Conservation (phyloP, 495 filamentous ascomycete species). For the Daldinia childiae region DNA sequence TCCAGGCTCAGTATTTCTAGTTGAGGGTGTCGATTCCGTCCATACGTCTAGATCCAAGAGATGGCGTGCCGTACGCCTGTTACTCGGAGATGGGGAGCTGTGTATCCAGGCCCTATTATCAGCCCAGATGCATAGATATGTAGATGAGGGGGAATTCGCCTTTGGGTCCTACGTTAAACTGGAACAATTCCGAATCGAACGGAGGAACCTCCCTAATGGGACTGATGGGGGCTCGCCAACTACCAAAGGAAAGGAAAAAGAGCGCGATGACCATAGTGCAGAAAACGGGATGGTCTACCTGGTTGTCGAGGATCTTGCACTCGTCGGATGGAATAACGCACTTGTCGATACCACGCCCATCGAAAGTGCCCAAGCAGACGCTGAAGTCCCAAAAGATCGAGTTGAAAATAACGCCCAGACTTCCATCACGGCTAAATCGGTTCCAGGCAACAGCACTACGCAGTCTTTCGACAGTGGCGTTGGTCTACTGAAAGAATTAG, state of each 20-base stretch:
- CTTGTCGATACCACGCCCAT: slow-evolving; percentile 40
- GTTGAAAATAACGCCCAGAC: slow-evolving; percentile 5
- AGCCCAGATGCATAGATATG: slow-evolving; percentile 48
- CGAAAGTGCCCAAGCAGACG: slow-evolving; percentile 17
- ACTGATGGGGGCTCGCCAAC: not conserved
- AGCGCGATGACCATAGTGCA: not conserved
- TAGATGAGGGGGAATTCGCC: slow-evolving; percentile 50
- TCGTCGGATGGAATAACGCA: slow-evolving; percentile 53
- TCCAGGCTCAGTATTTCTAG: slow-evolving; percentile 54
- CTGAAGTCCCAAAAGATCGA: slow-evolving; percentile 11
- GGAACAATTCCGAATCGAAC: slow-evolving; percentile 44
- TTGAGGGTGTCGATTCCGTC: slow-evolving; percentile 52
- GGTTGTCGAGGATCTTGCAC: slow-evolving; percentile 51
- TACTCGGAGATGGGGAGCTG: slow-evolving; percentile 57
- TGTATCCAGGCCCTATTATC: slow-evolving; percentile 56
- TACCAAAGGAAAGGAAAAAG: slow-evolving; percentile 36
- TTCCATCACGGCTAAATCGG: not conserved
- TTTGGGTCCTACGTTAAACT: slow-evolving; percentile 56
- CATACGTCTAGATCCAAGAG: slow-evolving; percentile 38
- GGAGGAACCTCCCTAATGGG: slow-evolving; percentile 12
- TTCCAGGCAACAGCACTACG: not conserved
- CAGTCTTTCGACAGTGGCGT: slow-evolving; percentile 28
- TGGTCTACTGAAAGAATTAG: slow-evolving; percentile 17
- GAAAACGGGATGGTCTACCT: slow-evolving; percentile 48
- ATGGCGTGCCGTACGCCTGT: slow-evolving; percentile 46